Evolutionary conservation across 2,329 filamentous ascomycete species (phyloP), one percentile per base, ranked within the genome.

Genomic region (Cercospora canescens): DNA sequence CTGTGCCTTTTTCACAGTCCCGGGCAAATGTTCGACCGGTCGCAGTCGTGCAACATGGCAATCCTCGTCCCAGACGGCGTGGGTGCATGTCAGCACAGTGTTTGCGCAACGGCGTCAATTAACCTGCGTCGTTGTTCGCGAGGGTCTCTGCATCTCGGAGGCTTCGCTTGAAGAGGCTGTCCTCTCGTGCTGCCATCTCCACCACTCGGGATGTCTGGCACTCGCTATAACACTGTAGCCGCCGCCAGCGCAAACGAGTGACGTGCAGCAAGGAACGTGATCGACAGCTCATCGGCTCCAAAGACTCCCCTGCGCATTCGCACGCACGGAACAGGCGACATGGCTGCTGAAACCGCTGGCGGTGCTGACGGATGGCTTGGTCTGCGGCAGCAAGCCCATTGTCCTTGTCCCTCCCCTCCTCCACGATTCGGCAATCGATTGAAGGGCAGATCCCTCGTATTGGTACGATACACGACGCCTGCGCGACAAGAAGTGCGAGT

Each of bases 201-300:
- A 45, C 52, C 54, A 48, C 24, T 56, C 55, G 50, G 50, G 52
- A 55, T 21, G 16, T 28, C 60, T 45, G 24, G 34, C 60, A 24
- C 41, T 50, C 34, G 41, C 60, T 16, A 37, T 55, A 62, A n/a
- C n/a, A n/a, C n/a, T n/a, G n/a, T n/a, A n/a, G n/a, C n/a, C n/a
- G 48, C 60, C 60, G 50, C 48, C 62, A 56, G 28, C 30, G 32
- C 52, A 56, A 32, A 58, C 32, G 48, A 39, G 30, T 55, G 59
- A 62, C 54, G 30, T 58, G 63, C 63, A 59, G 63, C 45, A 65
- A 55, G 63, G 63, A 62, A 62, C 37, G 52, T 52, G 63, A 65
- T 45, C 50, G 45, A 39, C 50, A 34, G 52, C 28, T 35, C 28
- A 24, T 56, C 30, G 52, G 52, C 52, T 56, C 52, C 52, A 18